Percentiles rank a stretch among this genome's conserved stretches.
phyloP scores from a whole-genome alignment of 1,284 basidiomycete species.

The Tilletia walkeri region DNA sequence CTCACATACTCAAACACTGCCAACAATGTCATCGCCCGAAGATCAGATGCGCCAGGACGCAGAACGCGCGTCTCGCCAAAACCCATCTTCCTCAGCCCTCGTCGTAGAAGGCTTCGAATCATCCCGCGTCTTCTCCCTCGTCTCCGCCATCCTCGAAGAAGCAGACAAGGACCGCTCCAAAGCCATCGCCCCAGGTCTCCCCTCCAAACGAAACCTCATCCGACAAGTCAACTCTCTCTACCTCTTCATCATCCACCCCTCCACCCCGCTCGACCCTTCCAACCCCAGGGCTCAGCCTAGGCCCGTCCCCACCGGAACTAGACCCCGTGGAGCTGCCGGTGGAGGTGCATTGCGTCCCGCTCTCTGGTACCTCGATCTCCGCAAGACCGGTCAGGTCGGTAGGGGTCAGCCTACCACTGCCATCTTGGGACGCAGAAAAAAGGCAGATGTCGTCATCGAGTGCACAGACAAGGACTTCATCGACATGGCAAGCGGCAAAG shows the following conservation, averaged over 20 bases:
- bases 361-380: constrained; percentile 44
- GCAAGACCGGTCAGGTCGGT: constrained; percentile 35
- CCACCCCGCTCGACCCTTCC: constrained; percentile 35
- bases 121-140: constrained; percentile 19
- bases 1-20: background rate
- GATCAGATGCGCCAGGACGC: no score
- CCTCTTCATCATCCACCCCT: constrained; percentile 48
- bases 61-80: background rate
- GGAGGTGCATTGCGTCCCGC: constrained; percentile 48
- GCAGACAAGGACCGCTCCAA: background rate
- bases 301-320: constrained; percentile 8
- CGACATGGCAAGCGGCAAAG: constrained; percentile 48
- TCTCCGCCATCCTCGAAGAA: constrained; percentile 15
- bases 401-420: constrained; percentile 44
- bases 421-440: constrained; percentile 42
- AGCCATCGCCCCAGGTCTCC: constrained; percentile 30
- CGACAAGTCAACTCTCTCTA: constrained; percentile 45
- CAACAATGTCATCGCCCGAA: background rate
- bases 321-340: constrained; percentile 28
- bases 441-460: constrained; percentile 49
- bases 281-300: constrained; percentile 44
- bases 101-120: constrained; percentile 20
- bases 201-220: constrained; percentile 37
- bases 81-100: background rate
- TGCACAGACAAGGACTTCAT: constrained; percentile 48